Percentiles rank a stretch among this genome's conserved stretches.
Conservation (phyloP, 2,329 filamentous ascomycete genomes). For the Fusarium siculi region DNA sequence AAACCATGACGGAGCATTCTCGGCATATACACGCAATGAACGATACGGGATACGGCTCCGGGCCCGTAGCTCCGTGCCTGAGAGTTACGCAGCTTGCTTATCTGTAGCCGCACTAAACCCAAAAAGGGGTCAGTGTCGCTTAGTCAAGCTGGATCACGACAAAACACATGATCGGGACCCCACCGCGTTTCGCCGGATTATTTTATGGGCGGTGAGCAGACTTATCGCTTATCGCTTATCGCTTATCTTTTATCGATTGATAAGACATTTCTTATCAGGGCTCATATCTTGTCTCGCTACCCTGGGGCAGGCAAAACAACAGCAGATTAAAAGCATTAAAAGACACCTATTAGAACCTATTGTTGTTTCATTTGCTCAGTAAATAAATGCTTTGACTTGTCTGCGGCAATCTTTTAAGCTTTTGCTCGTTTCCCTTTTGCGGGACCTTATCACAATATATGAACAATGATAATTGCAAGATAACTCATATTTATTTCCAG, state of each 20-base stretch:
- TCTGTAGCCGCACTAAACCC: not conserved
- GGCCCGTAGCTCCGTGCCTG: conserved; percentile 5
- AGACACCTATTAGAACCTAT: too few species aligned
- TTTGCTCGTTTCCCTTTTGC: too few species aligned
- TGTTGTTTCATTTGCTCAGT: too few species aligned
- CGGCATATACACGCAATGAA: not conserved
- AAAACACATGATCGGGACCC: conserved; percentile 19
- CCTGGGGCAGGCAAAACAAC: too few species aligned
- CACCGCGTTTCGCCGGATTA: not conserved
- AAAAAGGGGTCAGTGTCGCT: accelerated
- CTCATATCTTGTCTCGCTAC: too few species aligned
- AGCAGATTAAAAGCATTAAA: not conserved
- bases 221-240: not conserved
- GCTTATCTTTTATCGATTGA: too few species aligned
- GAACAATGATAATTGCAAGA: too few species aligned
- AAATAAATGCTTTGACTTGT: too few species aligned
- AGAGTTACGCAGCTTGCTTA: not conserved
- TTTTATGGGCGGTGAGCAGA: not conserved
- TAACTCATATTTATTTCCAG: too few species aligned
- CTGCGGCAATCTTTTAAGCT: too few species aligned
- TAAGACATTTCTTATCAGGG: too few species aligned
- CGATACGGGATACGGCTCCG: conserved; percentile 10
- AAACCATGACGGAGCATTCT: not conserved
- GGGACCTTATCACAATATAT: too few species aligned
- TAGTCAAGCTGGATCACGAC: not conserved